Percentiles rank a stretch among this genome's conserved stretches.
Evolutionary conservation across 495 filamentous ascomycete genomes (phyloP).

Genomic region (Hyaloscypha finlandica): DNA sequence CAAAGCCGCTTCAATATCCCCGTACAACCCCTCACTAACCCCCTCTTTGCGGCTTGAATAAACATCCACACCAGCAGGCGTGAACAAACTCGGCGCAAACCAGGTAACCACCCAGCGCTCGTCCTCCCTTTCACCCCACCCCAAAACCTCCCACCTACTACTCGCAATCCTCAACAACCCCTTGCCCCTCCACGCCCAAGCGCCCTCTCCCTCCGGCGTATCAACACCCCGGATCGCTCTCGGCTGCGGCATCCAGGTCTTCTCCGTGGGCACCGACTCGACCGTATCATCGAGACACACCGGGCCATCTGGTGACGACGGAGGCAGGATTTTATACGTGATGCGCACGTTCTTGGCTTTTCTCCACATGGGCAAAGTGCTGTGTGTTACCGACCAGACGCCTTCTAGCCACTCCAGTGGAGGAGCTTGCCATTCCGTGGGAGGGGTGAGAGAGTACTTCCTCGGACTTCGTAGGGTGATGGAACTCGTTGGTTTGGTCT

Average conservation of each 20-base stretch:
- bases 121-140: constrained; percentile 50
- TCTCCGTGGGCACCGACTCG: constrained; percentile 51
- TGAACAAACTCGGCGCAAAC: constrained; percentile 75
- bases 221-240: constrained; percentile 66
- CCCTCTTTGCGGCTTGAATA: constrained; percentile 48
- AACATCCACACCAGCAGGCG: constrained; percentile 73
- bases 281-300: constrained; percentile 64
- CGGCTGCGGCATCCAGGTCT: constrained; percentile 32
- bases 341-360: constrained; percentile 72
- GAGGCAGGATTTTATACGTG: constrained; percentile 57
- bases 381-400: constrained; percentile 76
- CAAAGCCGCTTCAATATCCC: constrained; percentile 47
- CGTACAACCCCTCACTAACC: constrained; percentile 49
- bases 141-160: constrained; percentile 74
- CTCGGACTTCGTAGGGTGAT: constrained; percentile 19
- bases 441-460: constrained; percentile 8
- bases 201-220: constrained; percentile 46
- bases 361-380: constrained; percentile 76
- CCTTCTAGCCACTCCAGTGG: constrained; percentile 58
- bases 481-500: background rate
- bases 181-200: constrained; percentile 73
- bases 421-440: constrained; percentile 39
- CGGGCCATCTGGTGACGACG: background rate
- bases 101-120: constrained; percentile 69
- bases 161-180: constrained; percentile 62